Percentiles rank a stretch among this genome's conserved stretches.
Evolutionary conservation across 2,329 filamentous ascomycete genomes (phyloP).

Genomic region (Leptodontidium sp.): DNA sequence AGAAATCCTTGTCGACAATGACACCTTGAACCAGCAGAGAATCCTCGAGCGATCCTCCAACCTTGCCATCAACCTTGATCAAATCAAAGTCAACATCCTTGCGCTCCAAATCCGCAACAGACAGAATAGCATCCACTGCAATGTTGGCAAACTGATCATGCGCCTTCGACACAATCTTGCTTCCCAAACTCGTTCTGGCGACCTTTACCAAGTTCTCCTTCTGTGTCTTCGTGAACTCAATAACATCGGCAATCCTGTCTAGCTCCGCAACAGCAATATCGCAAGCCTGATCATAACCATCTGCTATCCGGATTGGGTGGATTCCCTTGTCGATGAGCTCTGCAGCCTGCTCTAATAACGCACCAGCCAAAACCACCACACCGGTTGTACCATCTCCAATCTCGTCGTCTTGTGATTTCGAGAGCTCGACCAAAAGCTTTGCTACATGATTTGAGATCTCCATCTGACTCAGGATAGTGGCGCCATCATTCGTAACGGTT

Average conservation of each 20-base stretch:
- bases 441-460: slow-evolving; percentile 98
- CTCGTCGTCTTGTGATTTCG: slow-evolving; percentile 98
- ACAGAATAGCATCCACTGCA: slow-evolving; percentile 94
- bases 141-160: slow-evolving; percentile 99
- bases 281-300: slow-evolving; percentile 97
- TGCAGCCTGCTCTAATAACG: slow-evolving; percentile 93
- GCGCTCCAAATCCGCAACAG: slow-evolving; percentile 92
- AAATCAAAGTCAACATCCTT: slow-evolving; percentile 99
- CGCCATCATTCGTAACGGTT: slow-evolving; percentile 98
- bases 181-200: slow-evolving; percentile 92
- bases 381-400: slow-evolving; percentile 98
- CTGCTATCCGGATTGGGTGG: slow-evolving; percentile 97
- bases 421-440: slow-evolving; percentile 94
- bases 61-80: slow-evolving; percentile 99
- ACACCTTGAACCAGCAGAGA: slow-evolving; percentile 96
- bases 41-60: slow-evolving; percentile 92
- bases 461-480: slow-evolving; percentile 97
- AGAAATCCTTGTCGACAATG: slow-evolving; percentile 99
- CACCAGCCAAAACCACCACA: slow-evolving; percentile 94
- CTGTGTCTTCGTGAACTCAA: slow-evolving; percentile 82
- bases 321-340: slow-evolving; percentile 99
- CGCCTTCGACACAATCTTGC: slow-evolving; percentile 98
- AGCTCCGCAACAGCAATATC: slow-evolving; percentile 94
- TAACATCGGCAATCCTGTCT: slow-evolving; percentile 90
- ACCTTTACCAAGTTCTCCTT: slow-evolving; percentile 92